Percentiles rank a stretch among this genome's conserved stretches.
phyloP scores from a whole-genome alignment of 2,329 filamentous ascomycete species.

The Hawksworthiomyces lignivorus region DNA sequence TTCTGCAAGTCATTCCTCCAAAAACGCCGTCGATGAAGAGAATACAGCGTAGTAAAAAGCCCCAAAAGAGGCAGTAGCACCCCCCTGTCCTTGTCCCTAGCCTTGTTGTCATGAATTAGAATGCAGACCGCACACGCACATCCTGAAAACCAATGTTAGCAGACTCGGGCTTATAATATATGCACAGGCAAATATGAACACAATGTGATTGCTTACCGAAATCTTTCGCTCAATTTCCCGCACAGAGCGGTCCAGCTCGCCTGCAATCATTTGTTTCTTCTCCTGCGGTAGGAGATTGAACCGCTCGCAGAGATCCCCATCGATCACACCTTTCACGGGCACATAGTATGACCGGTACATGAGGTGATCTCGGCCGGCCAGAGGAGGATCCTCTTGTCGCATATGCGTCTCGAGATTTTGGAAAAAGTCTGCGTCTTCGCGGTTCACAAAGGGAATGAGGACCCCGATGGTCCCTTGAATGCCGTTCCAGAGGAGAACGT shows the following conservation, averaged over 20 bases:
- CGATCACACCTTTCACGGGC: constrained; percentile 92
- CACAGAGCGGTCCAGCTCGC: constrained; percentile 82
- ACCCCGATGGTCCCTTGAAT: constrained; percentile 92
- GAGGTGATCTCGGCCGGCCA: constrained; percentile 88
- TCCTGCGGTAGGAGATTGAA: constrained; percentile 78
- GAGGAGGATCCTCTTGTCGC: constrained; percentile 74
- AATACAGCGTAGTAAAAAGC: background rate
- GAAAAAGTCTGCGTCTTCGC: constrained; percentile 97
- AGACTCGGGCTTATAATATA: too few species aligned
- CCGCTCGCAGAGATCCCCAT: constrained; percentile 92
- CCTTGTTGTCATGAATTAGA: constrained; percentile 28
- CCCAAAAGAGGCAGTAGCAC: background rate
- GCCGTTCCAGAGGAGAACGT: constrained; percentile 88
- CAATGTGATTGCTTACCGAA: constrained; percentile 45
- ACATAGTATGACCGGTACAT: constrained; percentile 95
- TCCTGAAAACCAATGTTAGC: constrained; percentile 30
- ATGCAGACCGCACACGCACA: constrained; percentile 51
- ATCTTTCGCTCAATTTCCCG: constrained; percentile 95
- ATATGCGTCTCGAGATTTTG: constrained; percentile 86
- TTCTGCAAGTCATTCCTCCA: too few species aligned
- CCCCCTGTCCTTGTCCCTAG: background rate
- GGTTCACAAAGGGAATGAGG: constrained; percentile 80
- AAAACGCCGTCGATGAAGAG: too few species aligned
- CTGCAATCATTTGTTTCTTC: constrained; percentile 92
- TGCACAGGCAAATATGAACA: background rate